Evolutionary conservation across 1,284 basidiomycete species (phyloP).

Genomic region (Nidula niveotomentosa): DNA sequence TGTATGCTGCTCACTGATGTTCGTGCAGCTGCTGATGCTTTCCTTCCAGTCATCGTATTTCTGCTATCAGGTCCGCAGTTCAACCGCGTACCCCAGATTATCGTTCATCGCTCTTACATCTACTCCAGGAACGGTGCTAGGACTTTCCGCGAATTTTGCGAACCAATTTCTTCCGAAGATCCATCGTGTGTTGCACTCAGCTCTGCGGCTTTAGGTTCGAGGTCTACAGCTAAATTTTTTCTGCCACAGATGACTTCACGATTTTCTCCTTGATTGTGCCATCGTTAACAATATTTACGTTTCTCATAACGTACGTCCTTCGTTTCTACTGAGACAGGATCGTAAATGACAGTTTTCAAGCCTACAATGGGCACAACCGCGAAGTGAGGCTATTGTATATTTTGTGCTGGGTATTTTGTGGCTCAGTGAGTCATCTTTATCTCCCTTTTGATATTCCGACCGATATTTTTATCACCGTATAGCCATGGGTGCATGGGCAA

Average conservation of each 20-base stretch:
- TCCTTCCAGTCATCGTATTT: conserved; percentile 50
- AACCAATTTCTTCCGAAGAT: conserved; percentile 61
- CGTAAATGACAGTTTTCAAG: conserved; percentile 31
- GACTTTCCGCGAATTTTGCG: conserved; percentile 65
- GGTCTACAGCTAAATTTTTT: conserved; percentile 1
- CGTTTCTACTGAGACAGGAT: not conserved
- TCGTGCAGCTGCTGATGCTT: not conserved
- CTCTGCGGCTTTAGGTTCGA: too few relatives aligned
- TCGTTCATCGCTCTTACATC: not conserved
- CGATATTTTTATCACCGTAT: too few relatives aligned
- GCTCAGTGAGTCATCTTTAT: conserved; percentile 49
- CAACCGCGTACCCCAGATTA: not conserved
- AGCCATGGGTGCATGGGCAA: conserved; percentile 77
- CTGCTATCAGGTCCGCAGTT: conserved; percentile 46
- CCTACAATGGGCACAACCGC: conserved; percentile 67
- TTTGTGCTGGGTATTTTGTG: conserved; percentile 62
- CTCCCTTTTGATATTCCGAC: not conserved
- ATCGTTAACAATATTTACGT: conserved; percentile 58
- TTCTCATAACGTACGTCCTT: conserved; percentile 50
- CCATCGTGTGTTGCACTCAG: conserved; percentile 44
- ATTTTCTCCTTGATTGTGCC: conserved; percentile 67
- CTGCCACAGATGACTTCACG: conserved; percentile 57
- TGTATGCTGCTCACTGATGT: conserved; percentile 6
- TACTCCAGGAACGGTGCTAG: conserved; percentile 55
- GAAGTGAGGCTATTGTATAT: conserved; percentile 53